phyloP scores from a whole-genome alignment of 2,329 filamentous ascomycete genomes.

The Aspergillus amoenus region DNA sequence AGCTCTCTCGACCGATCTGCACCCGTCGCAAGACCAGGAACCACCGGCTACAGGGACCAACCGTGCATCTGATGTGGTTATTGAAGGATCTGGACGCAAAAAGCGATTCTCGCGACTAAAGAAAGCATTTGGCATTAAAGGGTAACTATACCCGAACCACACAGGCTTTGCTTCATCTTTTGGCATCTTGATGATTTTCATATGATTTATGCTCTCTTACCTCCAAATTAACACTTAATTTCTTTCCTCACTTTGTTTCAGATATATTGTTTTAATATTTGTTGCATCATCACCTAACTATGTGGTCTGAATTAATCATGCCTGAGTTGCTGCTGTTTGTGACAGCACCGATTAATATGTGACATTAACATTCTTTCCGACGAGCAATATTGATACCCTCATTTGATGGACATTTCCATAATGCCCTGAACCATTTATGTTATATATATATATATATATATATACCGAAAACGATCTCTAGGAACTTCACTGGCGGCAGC shows the following conservation, averaged over 20 bases:
- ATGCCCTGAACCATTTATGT: slow-evolving; percentile 1
- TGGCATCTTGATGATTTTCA: neutral
- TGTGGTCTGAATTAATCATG: slow-evolving; percentile 5
- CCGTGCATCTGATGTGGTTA: slow-evolving; percentile 30
- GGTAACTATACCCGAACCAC: neutral
- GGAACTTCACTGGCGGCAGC: neutral
- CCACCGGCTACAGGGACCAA: neutral
- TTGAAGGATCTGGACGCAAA: slow-evolving; percentile 41
- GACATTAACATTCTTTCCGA: neutral
- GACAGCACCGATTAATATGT: slow-evolving; percentile 3
- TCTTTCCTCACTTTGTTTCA: slow-evolving; percentile 1
- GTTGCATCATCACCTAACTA: neutral
- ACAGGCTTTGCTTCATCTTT: neutral
- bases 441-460: neutral
- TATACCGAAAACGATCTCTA: neutral
- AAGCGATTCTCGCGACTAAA: slow-evolving; percentile 47
- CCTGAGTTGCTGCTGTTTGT: slow-evolving; percentile 4
- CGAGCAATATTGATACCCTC: slow-evolving; percentile 17
- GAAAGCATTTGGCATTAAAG: slow-evolving; percentile 44
- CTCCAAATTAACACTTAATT: neutral
- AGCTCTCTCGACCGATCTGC: neutral
- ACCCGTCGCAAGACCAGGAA: neutral
- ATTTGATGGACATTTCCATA: slow-evolving; percentile 4
- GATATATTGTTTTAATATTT: slow-evolving; percentile 13
- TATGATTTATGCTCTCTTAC: neutral